Conservation (phyloP, 116 monocot genomes). For the Thalassia testudinum region DNA sequence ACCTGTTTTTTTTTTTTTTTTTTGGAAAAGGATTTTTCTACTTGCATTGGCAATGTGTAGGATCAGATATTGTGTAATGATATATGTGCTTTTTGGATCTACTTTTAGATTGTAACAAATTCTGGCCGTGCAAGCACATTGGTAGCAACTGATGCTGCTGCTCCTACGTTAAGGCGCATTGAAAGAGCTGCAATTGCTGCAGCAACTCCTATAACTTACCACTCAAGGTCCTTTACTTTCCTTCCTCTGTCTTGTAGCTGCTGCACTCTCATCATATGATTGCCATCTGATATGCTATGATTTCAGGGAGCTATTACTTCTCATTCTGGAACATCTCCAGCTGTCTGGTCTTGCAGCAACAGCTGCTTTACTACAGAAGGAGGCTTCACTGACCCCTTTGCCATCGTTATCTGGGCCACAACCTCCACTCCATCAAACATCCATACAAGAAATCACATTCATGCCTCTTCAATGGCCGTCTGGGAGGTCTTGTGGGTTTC, state of each 20-base stretch:
- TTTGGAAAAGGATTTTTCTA: too few species aligned
- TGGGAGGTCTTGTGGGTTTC: constrained; percentile 50
- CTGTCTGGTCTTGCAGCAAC: constrained; percentile 62
- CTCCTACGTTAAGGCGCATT: constrained; percentile 92
- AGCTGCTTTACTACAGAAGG: constrained; percentile 64
- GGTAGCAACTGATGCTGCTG: constrained; percentile 96
- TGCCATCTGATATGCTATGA: constrained; percentile 1
- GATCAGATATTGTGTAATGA: too few species aligned
- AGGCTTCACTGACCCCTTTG: constrained; percentile 70
- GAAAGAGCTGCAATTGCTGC: constrained; percentile 98
- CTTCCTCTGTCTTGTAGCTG: not conserved
- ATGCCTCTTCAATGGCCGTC: constrained; percentile 59
- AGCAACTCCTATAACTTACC: constrained; percentile 95
- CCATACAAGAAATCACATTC: constrained; percentile 30
- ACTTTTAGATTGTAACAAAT: constrained; percentile 72
- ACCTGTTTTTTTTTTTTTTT: not conserved
- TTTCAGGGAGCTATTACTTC: constrained; percentile 79
- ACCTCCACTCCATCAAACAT: constrained; percentile 44
- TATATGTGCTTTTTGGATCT: not conserved
- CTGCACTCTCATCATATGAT: too few species aligned
- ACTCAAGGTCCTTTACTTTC: constrained; percentile 44
- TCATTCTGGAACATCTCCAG: constrained; percentile 87
- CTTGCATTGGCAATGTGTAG: too few species aligned
- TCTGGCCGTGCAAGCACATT: constrained; percentile 92
- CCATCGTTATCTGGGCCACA: constrained; percentile 25